Base-by-base conservation (phyloP, 805 yeast species). In the Yarrowia phangngaensis region DNA sequence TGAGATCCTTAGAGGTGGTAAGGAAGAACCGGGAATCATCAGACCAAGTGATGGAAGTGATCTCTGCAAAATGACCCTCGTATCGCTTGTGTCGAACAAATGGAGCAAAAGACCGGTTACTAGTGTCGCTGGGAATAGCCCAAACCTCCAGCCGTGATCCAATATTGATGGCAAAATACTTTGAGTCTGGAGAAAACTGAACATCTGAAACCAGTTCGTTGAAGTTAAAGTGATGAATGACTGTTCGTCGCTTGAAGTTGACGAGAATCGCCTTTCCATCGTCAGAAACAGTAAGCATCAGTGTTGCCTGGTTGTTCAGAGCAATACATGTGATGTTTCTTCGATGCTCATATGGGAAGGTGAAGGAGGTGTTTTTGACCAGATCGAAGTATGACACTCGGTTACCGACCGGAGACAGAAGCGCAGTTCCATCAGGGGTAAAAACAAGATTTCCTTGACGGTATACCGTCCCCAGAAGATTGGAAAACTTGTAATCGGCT, bases 41-140 rank as follows among this genome's bases (percentile, higher is more conserved):
- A 1, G 97, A 86, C 97, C 97, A 92, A 3, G 85, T 73, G 8
- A 92, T 64, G 2, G 88, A 78, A 1, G 77, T 72, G 17, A 92
- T 78, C 57, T 86, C 94, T 43, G 80, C 80, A 62, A 79, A 88
- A 68, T 92, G 98, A 26, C 98, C 98, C 1, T 96, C 87, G 59
- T 88, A 88, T 6, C 84, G 77, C 60, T 95, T 72, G 65, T 85
- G 86, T 54, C 95, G 82, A 29, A 90, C 84, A 66, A 92, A 92
- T 12, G 98, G 98, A 0, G 96, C 92, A 72, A 92, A 92, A 63
- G 88, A 95, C 53, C 95, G 74, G 60, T 87, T 96, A 58, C 85
- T 92, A 6, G 78, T 68, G 17, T 72, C 70, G 36, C 76, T 80
- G 0, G 97, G 97, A 1, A 97, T 86, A 60, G 79, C 81, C 98